These are phyloP conservation scores for Lithospermum erythrorhizon DNA, from an alignment of 257 asterid genomes.

Conservation along the genomic window DNA sequence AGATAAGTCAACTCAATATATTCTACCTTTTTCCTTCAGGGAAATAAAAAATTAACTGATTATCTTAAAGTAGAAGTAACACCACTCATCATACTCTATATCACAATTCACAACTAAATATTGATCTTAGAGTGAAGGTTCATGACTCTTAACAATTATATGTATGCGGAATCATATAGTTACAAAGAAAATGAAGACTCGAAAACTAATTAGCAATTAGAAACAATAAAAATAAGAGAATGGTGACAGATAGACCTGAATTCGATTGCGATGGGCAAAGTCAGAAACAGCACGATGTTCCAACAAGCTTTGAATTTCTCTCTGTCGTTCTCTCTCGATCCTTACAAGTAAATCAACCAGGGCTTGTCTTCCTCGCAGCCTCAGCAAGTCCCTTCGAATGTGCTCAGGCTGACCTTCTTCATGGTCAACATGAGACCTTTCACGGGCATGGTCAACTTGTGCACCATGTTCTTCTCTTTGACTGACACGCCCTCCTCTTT, in stretches of 20 bases:
- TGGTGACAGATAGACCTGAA: constrained; percentile 44
- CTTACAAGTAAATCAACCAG: constrained; percentile 76
- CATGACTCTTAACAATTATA: background rate
- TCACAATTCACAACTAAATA: too few species aligned
- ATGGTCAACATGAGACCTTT: constrained; percentile 37
- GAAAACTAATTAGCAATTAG: background rate
- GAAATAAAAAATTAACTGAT: background rate
- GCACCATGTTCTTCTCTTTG: constrained; percentile 46
- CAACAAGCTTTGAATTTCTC: constrained; percentile 71
- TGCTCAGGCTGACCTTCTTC: constrained; percentile 77
- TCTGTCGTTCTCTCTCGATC: constrained; percentile 71
- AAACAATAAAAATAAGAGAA: background rate
- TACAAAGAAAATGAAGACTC: background rate
- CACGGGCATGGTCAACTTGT: constrained; percentile 44
- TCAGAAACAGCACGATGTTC: constrained; percentile 91
- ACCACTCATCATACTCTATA: background rate
- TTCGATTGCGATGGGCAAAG: constrained; percentile 87
- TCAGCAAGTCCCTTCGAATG: constrained; percentile 64
- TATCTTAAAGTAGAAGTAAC: background rate
- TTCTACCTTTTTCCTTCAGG: background rate
- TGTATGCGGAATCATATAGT: background rate
- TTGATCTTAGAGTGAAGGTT: too few species aligned
- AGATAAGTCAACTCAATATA: background rate
- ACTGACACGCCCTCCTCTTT: constrained; percentile 53
- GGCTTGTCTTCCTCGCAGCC: constrained; percentile 86